Conservation (phyloP, 768 basidiomycete species). For the Suillus lakei region DNA sequence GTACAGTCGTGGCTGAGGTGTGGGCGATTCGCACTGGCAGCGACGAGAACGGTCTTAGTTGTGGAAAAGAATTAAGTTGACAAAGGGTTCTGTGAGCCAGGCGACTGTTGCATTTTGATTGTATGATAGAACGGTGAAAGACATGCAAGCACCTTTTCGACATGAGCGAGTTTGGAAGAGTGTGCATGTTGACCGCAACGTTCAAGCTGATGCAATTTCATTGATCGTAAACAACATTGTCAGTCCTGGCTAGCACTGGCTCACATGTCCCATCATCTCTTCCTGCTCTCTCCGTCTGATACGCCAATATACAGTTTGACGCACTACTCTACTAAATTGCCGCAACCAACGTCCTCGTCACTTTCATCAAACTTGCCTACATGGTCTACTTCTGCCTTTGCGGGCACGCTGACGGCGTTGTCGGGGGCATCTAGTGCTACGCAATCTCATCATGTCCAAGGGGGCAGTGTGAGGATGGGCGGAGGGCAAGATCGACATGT, state of each 20-base stretch:
- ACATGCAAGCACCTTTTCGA: constrained; percentile 5
- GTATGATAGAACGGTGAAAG: constrained; percentile 5
- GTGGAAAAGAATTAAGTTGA: neutral
- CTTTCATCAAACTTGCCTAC: constrained; percentile 83
- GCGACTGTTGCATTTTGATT: constrained; percentile 7
- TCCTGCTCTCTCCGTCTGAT: constrained; percentile 84
- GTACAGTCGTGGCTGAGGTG: neutral
- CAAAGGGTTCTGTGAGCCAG: constrained; percentile 6
- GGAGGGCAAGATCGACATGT: constrained; percentile 91
- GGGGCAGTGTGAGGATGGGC: constrained; percentile 70
- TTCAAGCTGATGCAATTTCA: neutral
- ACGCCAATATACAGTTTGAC: constrained; percentile 85
- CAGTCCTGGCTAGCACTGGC: neutral
- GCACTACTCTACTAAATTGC: constrained; percentile 80
- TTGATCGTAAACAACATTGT: constrained; percentile 1
- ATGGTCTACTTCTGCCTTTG: constrained; percentile 92
- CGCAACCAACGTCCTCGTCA: constrained; percentile 60
- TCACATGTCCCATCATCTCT: constrained; percentile 85
- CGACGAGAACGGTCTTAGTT: neutral
- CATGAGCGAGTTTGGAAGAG: constrained; percentile 18
- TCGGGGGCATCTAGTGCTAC: constrained; percentile 83
- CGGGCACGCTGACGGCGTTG: constrained; percentile 84
- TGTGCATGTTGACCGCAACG: constrained; percentile 2
- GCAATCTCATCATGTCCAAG: constrained; percentile 61
- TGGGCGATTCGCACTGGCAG: neutral